Conservation (phyloP, 2,329 filamentous ascomycete species). For the Sporothrix pallida region DNA sequence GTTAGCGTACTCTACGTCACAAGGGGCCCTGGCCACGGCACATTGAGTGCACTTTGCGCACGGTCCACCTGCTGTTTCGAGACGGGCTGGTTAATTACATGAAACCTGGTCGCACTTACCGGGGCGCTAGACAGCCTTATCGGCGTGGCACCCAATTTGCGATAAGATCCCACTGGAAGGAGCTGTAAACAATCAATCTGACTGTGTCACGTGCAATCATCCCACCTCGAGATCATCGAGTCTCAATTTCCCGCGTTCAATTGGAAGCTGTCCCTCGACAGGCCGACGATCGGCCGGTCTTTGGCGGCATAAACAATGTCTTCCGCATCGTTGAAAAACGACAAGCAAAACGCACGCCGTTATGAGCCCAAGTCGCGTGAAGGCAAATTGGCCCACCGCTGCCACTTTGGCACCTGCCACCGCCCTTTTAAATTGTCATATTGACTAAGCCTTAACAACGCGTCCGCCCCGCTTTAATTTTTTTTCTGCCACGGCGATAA, state of each 20-base stretch:
- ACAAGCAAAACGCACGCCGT: too few species aligned
- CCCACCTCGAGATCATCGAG: background rate
- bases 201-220: conserved; percentile 24
- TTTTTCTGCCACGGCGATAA: conserved; percentile 31
- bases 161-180: background rate
- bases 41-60: conserved; percentile 22
- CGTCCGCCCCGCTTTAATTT: conserved; percentile 28
- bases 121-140: conserved; percentile 18
- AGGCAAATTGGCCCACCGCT: background rate
- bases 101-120: background rate
- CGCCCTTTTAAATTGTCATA: background rate
- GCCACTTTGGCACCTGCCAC: background rate
- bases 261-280: background rate
- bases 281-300: background rate
- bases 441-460: conserved; percentile 26
- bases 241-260: background rate
- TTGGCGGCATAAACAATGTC: background rate
- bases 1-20: conserved; percentile 32
- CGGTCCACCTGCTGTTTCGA: conserved; percentile 19
- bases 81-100: conserved; percentile 24
- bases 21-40: conserved; percentile 31
- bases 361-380: background rate
- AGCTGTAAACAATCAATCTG: background rate
- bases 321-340: background rate
- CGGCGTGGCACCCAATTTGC: background rate